Conservation (phyloP, 2,329 filamentous ascomycete genomes). For the Microdochium trichocladiopsis region DNA sequence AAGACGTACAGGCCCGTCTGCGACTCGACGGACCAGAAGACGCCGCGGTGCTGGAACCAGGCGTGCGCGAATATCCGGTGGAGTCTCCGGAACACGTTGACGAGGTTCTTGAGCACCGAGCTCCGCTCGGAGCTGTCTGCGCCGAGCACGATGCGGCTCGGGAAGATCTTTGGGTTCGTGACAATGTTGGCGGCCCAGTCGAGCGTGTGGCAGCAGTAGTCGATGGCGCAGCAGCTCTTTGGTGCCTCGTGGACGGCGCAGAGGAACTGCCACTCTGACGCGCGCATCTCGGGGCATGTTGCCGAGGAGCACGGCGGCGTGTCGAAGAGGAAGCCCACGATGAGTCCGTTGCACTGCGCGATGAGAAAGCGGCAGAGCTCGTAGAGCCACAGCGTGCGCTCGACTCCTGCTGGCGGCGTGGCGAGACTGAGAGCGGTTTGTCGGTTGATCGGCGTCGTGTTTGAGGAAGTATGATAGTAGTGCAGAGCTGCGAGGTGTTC, state of each 20-base stretch:
- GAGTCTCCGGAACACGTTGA: constrained; percentile 89
- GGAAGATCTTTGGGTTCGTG: constrained; percentile 91
- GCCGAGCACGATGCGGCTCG: constrained; percentile 64
- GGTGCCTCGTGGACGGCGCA: constrained; percentile 96
- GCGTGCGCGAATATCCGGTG: constrained; percentile 98
- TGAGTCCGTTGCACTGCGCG: constrained; percentile 86
- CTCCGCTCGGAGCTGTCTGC: constrained; percentile 52
- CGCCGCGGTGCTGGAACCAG: constrained; percentile 93
- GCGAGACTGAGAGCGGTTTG: constrained; percentile 70
- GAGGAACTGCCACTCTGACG: constrained; percentile 97
- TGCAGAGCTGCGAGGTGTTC: constrained; percentile 94
- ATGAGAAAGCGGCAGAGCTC: constrained; percentile 95
- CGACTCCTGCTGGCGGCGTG: constrained; percentile 72
- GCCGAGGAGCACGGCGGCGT: constrained; percentile 77
- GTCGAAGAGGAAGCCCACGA: constrained; percentile 90
- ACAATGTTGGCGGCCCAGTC: constrained; percentile 96
- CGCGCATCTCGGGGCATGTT: constrained; percentile 97
- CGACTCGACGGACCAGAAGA: constrained; percentile 91
- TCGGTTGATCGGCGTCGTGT: constrained; percentile 66
- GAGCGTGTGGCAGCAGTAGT: constrained; percentile 97
- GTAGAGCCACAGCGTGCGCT: constrained; percentile 91
- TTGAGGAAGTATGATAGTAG: constrained; percentile 65
- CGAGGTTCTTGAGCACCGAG: constrained; percentile 71
- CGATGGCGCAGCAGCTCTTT: constrained; percentile 95
- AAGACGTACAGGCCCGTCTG: constrained; percentile 91